Evolutionary conservation across 2,329 filamentous ascomycete genomes (phyloP).

Genomic region (Diaporthe ilicicola): DNA sequence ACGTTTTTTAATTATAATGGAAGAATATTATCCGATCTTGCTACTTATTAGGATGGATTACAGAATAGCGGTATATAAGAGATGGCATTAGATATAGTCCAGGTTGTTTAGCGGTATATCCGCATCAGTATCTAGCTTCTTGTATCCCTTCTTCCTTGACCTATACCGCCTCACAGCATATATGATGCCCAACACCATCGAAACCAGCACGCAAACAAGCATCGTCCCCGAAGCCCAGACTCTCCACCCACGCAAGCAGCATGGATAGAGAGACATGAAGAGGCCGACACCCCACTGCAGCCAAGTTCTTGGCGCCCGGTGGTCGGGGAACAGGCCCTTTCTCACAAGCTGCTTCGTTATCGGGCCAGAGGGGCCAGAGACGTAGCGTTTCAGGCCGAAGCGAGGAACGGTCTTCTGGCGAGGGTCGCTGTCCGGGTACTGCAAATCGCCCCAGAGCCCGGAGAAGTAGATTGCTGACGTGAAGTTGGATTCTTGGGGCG

Average conservation of each 20-base stretch:
- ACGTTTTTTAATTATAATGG: too few species aligned
- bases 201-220: slow-evolving; percentile 30
- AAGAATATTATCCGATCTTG: too few species aligned
- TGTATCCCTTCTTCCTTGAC: slow-evolving; percentile 32
- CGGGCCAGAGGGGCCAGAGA: slow-evolving; percentile 44
- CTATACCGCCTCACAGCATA: background rate
- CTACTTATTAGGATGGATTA: too few species aligned
- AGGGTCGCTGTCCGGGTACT: slow-evolving; percentile 43
- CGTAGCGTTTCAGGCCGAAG: slow-evolving; percentile 45
- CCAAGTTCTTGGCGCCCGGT: slow-evolving; percentile 38
- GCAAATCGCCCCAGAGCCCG: slow-evolving; percentile 45
- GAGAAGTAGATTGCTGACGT: slow-evolving; percentile 47
- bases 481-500: slow-evolving; percentile 35
- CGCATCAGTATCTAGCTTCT: slow-evolving; percentile 11
- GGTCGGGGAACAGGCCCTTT: slow-evolving; percentile 43
- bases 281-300: slow-evolving; percentile 40
- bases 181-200: slow-evolving; percentile 6
- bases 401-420: slow-evolving; percentile 42
- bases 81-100: too few species aligned
- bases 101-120: slow-evolving; percentile 25
- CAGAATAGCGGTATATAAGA: too few species aligned
- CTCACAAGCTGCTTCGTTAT: slow-evolving; percentile 44
- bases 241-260: slow-evolving; percentile 46
- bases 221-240: slow-evolving; percentile 39
- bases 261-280: slow-evolving; percentile 45